Evolutionary conservation across 1,284 basidiomycete genomes (phyloP).

Genomic region (Microbotryum lychnidis-dioicae): DNA sequence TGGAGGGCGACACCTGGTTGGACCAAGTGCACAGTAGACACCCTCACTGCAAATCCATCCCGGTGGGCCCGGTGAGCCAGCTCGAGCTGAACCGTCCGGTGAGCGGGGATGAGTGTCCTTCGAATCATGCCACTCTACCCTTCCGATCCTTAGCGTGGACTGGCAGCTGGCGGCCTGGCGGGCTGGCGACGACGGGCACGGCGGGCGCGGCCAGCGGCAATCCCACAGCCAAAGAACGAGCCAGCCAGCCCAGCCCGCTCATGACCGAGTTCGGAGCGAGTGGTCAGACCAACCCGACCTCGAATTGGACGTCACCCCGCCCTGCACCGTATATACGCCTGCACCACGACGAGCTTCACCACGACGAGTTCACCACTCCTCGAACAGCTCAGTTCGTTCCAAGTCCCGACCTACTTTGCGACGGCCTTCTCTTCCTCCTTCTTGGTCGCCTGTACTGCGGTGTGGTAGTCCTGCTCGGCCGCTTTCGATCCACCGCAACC

Average conservation of each 20-base stretch:
- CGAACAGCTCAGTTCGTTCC: too few relatives aligned
- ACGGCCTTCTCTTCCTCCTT: slow-evolving; percentile 24
- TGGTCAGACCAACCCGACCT: not conserved
- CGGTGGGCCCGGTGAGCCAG: too few relatives aligned
- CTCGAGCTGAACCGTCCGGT: too few relatives aligned
- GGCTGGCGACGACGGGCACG: too few relatives aligned
- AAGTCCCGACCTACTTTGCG: slow-evolving; percentile 11
- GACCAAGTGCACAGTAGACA: too few relatives aligned
- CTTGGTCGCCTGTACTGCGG: slow-evolving; percentile 15
- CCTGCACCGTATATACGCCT: not conserved
- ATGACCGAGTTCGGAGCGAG: not conserved
- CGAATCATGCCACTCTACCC: too few relatives aligned
- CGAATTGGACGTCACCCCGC: not conserved
- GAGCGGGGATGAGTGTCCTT: too few relatives aligned
- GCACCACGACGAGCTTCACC: not conserved
- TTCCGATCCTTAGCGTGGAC: too few relatives aligned
- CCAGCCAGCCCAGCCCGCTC: not conserved
- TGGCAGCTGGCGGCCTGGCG: too few relatives aligned
- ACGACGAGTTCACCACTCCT: not conserved
- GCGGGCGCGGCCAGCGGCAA: not conserved
- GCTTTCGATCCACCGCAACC: slow-evolving; percentile 31
- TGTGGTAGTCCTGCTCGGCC: slow-evolving; percentile 25
- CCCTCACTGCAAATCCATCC: too few relatives aligned
- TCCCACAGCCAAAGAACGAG: not conserved
- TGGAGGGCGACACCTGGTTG: too few relatives aligned